A percentile compares a stretch with the other conserved stretches of the same genome.
phyloP scores from a whole-genome alignment of 352 stramenopile species.

The Phytophthora brassicae region DNA sequence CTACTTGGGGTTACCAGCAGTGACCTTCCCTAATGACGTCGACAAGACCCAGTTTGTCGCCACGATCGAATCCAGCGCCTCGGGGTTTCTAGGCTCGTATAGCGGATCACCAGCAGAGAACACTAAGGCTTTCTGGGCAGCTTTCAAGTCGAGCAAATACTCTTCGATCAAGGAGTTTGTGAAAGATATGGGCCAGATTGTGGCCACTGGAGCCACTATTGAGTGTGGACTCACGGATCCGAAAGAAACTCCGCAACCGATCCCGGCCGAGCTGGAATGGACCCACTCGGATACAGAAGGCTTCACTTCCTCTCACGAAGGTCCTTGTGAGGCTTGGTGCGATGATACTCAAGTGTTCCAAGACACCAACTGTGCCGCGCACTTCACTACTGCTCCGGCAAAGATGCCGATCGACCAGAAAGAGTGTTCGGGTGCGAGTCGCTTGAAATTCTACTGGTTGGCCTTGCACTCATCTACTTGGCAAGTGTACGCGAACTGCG shows the following conservation, averaged over 20 bases:
- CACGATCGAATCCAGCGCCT: constrained; percentile 38
- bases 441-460: constrained; percentile 36
- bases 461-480: constrained; percentile 34
- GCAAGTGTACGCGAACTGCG: constrained; percentile 41
- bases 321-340: constrained; percentile 45
- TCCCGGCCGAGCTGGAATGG: constrained; percentile 39
- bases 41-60: constrained; percentile 44
- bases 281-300: constrained; percentile 32
- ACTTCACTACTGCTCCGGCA: constrained; percentile 29
- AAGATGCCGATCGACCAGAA: constrained; percentile 31
- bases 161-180: constrained; percentile 29
- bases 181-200: constrained; percentile 14
- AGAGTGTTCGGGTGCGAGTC: constrained; percentile 24
- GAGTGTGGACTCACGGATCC: constrained; percentile 35
- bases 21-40: constrained; percentile 27
- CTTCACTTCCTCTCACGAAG: constrained; percentile 34
- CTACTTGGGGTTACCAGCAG: constrained; percentile 29
- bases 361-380: constrained; percentile 32
- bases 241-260: constrained; percentile 24
- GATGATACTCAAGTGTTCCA: constrained; percentile 38
- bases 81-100: constrained; percentile 30
- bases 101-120: constrained; percentile 22
- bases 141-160: constrained; percentile 25
- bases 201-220: constrained; percentile 15
- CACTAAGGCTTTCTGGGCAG: constrained; percentile 18